These are phyloP conservation scores for Solanum peruvianum DNA, from an alignment of 257 asterid species.

Conservation along the genomic window DNA sequence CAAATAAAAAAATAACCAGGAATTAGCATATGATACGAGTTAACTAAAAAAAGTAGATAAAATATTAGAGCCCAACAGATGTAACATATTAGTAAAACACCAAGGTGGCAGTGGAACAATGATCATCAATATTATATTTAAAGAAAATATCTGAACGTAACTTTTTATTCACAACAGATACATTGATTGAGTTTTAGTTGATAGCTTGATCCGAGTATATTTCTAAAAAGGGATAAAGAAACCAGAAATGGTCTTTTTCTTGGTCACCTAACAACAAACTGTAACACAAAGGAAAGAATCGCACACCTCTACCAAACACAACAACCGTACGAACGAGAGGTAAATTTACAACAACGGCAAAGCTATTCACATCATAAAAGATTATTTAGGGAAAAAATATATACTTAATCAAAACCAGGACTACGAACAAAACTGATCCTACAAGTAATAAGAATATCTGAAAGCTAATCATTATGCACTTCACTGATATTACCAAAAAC, in stretches of 20 bases:
- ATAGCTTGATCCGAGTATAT: not conserved
- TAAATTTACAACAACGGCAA: not conserved
- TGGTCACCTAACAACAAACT: not conserved
- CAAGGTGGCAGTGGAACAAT: not conserved
- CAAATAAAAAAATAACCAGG: not conserved
- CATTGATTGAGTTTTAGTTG: not conserved
- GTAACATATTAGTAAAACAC: not conserved
- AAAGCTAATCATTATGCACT: not conserved
- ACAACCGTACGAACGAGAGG: not conserved
- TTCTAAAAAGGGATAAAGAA: not conserved
- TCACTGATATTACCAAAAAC: not conserved
- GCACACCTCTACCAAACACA: conserved; percentile 10
- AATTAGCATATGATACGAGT: not conserved
- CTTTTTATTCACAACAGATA: not conserved
- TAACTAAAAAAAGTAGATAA: not conserved
- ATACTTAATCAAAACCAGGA: not conserved
- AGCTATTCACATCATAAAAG: not conserved
- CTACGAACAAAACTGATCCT: not conserved
- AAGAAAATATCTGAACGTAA: not conserved
- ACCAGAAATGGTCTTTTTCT: not conserved
- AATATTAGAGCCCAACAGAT: not conserved
- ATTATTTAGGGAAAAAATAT: not conserved
- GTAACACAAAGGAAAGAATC: not conserved
- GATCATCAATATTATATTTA: not conserved
- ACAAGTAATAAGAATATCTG: not conserved